Percentiles rank a stretch among this genome's conserved stretches.
These are phyloP conservation scores for Acanthamoeba triangularis DNA, from an alignment of 208 protist genomes.

Conservation along the genomic window DNA sequence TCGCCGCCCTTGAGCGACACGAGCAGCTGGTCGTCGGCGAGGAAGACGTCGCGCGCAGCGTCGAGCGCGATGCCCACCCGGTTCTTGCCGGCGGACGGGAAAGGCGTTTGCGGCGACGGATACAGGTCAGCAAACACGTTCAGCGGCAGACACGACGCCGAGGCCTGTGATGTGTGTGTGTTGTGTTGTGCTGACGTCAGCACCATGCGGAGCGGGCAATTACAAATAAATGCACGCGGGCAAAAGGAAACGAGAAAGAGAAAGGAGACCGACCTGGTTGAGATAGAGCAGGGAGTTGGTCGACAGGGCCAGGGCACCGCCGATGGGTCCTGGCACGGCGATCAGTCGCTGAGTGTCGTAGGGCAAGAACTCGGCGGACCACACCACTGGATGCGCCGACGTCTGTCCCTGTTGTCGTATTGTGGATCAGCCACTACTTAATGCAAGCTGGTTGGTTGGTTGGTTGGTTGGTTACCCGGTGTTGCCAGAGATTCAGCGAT, in stretches of 20 bases:
- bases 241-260: background rate
- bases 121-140: slow-evolving; percentile 47
- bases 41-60: slow-evolving; percentile 18
- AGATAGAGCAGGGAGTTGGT: slow-evolving; percentile 70
- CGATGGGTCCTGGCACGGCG: slow-evolving; percentile 47
- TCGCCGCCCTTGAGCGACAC: slow-evolving; percentile 65
- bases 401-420: background rate
- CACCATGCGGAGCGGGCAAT: background rate
- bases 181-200: no score
- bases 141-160: background rate
- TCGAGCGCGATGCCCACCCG: slow-evolving; percentile 49
- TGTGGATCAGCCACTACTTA: background rate
- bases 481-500: slow-evolving; percentile 62
- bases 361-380: slow-evolving; percentile 58
- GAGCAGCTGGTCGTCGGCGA: slow-evolving; percentile 59
- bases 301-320: slow-evolving; percentile 52
- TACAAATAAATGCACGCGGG: background rate
- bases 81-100: slow-evolving; percentile 1
- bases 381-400: slow-evolving; percentile 51
- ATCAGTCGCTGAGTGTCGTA: slow-evolving; percentile 27
- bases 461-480: background rate
- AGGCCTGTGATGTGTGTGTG: background rate
- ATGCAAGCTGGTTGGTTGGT: background rate
- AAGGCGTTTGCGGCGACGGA: slow-evolving; percentile 36
- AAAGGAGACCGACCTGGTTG: slow-evolving; percentile 2